Evolutionary conservation across 108 stramenopile species (phyloP).

Genomic region (Asterionellopsis glacialis): DNA sequence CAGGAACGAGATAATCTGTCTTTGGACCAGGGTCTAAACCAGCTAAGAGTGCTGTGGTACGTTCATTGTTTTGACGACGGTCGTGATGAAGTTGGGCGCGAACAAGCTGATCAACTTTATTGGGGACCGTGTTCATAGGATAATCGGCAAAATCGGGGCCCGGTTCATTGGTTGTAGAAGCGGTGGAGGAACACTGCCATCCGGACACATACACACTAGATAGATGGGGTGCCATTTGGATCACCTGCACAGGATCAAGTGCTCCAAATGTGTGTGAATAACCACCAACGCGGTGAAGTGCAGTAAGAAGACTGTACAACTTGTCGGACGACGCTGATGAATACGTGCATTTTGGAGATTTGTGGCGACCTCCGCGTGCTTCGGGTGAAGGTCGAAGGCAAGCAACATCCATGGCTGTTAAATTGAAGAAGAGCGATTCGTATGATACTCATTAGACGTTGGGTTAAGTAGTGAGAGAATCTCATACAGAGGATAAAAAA

Average conservation of each 20-base stretch:
- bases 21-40: conserved; percentile 52
- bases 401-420: conserved; percentile 71
- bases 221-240: conserved; percentile 94
- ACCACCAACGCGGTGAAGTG: conserved; percentile 61
- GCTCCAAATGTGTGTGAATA: conserved; percentile 95
- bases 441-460: not conserved
- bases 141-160: conserved; percentile 94
- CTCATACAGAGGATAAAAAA: not conserved
- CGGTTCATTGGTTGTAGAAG: conserved; percentile 91
- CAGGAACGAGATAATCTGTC: conserved; percentile 91
- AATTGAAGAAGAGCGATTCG: not conserved
- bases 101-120: conserved; percentile 92
- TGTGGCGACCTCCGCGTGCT: conserved; percentile 29
- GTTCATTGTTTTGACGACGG: conserved; percentile 87
- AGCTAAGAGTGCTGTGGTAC: conserved; percentile 50
- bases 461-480: not conserved
- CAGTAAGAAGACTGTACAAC: conserved; percentile 58
- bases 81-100: conserved; percentile 92
- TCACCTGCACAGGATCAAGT: conserved; percentile 93
- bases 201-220: conserved; percentile 87
- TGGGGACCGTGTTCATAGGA: conserved; percentile 87
- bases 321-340: conserved; percentile 56
- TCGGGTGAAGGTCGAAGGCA: conserved; percentile 66
- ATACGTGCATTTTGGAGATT: conserved; percentile 53
- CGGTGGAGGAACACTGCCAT: conserved; percentile 93